Evolutionary conservation across 2,329 filamentous ascomycete genomes (phyloP).

Genomic region (Domatiomyces catenatus): DNA sequence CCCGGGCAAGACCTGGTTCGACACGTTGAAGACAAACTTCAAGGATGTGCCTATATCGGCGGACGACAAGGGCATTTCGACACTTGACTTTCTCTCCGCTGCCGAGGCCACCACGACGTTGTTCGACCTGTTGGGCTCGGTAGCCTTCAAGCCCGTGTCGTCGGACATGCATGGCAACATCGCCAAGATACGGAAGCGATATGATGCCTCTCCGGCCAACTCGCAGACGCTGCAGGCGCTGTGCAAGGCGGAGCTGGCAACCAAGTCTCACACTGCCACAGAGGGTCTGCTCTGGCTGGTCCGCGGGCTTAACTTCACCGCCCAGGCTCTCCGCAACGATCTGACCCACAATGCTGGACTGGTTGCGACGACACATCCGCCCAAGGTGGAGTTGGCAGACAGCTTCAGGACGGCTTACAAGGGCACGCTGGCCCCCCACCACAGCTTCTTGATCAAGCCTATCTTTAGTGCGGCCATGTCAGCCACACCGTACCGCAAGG

Average conservation of each 20-base stretch:
- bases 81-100: slow-evolving; percentile 79
- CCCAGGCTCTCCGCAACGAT: slow-evolving; percentile 53
- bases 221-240: slow-evolving; percentile 78
- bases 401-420: slow-evolving; percentile 81
- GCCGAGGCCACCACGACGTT: slow-evolving; percentile 72
- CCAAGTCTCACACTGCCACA: slow-evolving; percentile 73
- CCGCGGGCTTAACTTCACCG: slow-evolving; percentile 90
- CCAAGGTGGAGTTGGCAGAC: slow-evolving; percentile 45
- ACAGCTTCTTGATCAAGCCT: slow-evolving; percentile 77
- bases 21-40: slow-evolving; percentile 73
- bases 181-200: slow-evolving; percentile 84
- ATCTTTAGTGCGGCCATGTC: slow-evolving; percentile 88
- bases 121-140: slow-evolving; percentile 53
- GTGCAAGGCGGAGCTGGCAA: slow-evolving; percentile 71
- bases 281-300: slow-evolving; percentile 85
- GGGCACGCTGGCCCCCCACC: slow-evolving; percentile 77
- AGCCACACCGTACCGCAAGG: slow-evolving; percentile 80
- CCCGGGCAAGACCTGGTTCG: slow-evolving; percentile 63
- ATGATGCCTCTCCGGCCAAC: slow-evolving; percentile 59
- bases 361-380: slow-evolving; percentile 8
- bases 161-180: slow-evolving; percentile 82
- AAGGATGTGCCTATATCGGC: slow-evolving; percentile 62
- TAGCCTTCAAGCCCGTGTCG: slow-evolving; percentile 82
- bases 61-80: slow-evolving; percentile 64
- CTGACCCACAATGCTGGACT: slow-evolving; percentile 26